Percentiles rank a stretch among this genome's conserved stretches.
These are phyloP conservation scores for Globisporangium camurandrum DNA, from an alignment of 352 stramenopile species.

Conservation along the genomic window DNA sequence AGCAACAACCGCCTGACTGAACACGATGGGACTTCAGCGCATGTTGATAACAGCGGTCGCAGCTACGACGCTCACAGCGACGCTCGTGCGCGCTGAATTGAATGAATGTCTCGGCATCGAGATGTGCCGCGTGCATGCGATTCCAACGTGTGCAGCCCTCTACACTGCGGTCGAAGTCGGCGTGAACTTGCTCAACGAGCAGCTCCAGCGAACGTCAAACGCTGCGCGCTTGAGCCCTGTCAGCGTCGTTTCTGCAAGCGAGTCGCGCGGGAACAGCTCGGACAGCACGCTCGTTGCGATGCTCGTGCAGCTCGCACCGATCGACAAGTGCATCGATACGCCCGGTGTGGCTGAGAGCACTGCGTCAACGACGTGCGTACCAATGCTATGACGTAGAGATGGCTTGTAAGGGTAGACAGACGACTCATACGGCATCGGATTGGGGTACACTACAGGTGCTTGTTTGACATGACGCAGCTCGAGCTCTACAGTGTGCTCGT, in stretches of 20 bases:
- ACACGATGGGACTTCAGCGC: neutral
- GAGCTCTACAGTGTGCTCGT: slow-evolving; percentile 65
- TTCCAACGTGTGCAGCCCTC: slow-evolving; percentile 26
- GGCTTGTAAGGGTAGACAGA: too few relatives aligned
- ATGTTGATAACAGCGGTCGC: neutral
- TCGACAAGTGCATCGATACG: slow-evolving; percentile 20
- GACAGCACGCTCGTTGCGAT: slow-evolving; percentile 41
- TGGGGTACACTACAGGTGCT: slow-evolving; percentile 38
- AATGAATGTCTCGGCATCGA: slow-evolving; percentile 53
- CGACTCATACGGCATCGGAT: too few relatives aligned
- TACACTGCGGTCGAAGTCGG: slow-evolving; percentile 39
- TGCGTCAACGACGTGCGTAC: slow-evolving; percentile 1
- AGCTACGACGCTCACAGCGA: neutral
- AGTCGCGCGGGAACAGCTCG: slow-evolving; percentile 27
- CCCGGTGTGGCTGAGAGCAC: neutral
- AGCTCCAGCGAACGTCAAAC: slow-evolving; percentile 20
- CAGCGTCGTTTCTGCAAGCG: slow-evolving; percentile 57
- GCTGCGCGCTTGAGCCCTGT: slow-evolving; percentile 31
- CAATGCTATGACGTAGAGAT: neutral
- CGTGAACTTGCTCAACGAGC: slow-evolving; percentile 42
- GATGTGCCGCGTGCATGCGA: slow-evolving; percentile 25
- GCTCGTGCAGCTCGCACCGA: slow-evolving; percentile 44
- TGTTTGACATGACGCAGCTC: slow-evolving; percentile 50
- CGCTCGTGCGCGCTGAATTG: slow-evolving; percentile 18
- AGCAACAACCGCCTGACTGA: too few relatives aligned